Base-by-base conservation (phyloP, 2,329 filamentous ascomycete species). In the Cladophialophora immunda region DNA sequence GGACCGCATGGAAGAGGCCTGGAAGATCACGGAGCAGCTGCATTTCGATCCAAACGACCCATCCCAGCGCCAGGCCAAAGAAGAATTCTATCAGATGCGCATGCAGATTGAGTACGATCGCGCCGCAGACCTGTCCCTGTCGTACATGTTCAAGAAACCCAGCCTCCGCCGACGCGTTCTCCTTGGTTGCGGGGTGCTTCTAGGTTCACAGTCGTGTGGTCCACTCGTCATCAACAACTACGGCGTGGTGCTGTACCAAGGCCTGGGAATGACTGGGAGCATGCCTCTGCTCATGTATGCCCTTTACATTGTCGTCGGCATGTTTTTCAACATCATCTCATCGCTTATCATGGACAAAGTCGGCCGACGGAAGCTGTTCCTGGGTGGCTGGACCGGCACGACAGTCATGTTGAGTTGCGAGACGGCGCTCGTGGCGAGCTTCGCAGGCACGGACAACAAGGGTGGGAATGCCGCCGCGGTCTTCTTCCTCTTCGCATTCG, bases 291-390 rank as follows among this genome's bases (percentile, higher is more conserved):
- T 83, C 7, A 70, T 83, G 19, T 78, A 76, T 66, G 80, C 62
- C 57, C 30, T 32, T 19, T 56, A 15, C 27, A 15, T 19, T 29
- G 57, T 41, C 1, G 38, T 84, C 70, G 85, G 85, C 74, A 85
- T 85, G 81, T 78, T 82, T 47, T 58, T 86, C 0, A 91, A 89
- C 0, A 80, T 90, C 15, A 84, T 91, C 61, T 90, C 87, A 64
- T 89, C 91, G 58, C 91, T 91, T 71, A 91, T 89, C 0, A 79
- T 92, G 0, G 90, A 92, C 72, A 82, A 85, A 0, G 89, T 92
- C 61, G 90, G 90, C 5, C 84, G 90, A 11, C 83, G 90, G 15
- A 59, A 19, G 13, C n/a, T 69, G n/a, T 34, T 69, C 27, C 41
- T 64, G 61, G 52, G 58, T 53, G 36, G 22, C 7, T 52, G 15